phyloP scores from a whole-genome alignment of 192 early-diverging fungal species.

The Jimgerdemannia flammicorona region DNA sequence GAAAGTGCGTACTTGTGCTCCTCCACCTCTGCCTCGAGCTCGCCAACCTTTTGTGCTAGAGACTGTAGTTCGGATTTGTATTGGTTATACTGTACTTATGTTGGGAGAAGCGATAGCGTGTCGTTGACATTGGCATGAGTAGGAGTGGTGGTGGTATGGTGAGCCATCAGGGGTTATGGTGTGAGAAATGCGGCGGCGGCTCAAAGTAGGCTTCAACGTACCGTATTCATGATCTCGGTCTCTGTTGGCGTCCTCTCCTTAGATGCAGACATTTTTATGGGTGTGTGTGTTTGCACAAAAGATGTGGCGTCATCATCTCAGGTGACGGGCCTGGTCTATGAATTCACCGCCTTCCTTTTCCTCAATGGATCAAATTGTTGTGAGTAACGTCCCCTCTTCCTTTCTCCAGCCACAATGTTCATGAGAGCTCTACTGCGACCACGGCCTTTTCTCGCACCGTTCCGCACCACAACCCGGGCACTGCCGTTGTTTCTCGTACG shows the following conservation, averaged over 20 bases:
- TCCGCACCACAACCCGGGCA: not conserved
- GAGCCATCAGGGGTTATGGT: too few relatives aligned
- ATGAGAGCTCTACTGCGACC: not conserved
- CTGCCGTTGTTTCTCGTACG: not conserved
- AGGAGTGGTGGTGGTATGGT: too few relatives aligned
- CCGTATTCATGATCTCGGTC: not conserved
- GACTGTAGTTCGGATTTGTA: conserved; percentile 79
- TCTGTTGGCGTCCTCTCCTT: not conserved
- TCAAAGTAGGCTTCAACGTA: too few relatives aligned
- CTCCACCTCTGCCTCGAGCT: conserved; percentile 89
- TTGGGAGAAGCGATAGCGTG: too few relatives aligned
- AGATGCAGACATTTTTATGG: not conserved
- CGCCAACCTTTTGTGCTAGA: conserved; percentile 88
- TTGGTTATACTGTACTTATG: conserved; percentile 42
- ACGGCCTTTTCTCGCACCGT: not conserved
- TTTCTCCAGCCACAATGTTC: not conserved
- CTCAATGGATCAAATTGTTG: too few relatives aligned
- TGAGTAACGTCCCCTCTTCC: too few relatives aligned
- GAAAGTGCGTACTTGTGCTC: conserved; percentile 76
- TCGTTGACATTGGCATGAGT: too few relatives aligned
- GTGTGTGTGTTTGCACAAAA: not conserved
- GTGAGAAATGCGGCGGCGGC: too few relatives aligned
- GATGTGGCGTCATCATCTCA: not conserved
- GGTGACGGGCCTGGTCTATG: too few relatives aligned
- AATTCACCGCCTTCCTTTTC: too few relatives aligned